phyloP scores from a whole-genome alignment of 1,284 basidiomycete species.

The Calocybe gambosa region DNA sequence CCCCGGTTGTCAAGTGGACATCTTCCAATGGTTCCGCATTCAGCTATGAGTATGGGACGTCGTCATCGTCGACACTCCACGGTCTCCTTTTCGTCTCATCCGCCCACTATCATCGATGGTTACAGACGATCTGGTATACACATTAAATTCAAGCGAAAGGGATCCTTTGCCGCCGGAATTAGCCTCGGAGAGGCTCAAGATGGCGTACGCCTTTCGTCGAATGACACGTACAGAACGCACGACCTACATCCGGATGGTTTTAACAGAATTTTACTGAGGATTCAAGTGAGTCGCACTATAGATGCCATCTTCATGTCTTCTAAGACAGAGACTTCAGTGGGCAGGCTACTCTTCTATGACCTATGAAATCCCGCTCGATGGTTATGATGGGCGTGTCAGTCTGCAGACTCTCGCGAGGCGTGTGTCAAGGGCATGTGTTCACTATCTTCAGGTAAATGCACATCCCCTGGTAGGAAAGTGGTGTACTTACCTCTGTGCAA shows the following conservation, averaged over 20 bases:
- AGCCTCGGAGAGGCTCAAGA: slow-evolving; percentile 65
- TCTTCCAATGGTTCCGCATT: slow-evolving; percentile 26
- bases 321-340: slow-evolving; percentile 43
- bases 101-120: slow-evolving; percentile 31
- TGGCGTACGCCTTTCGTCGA: slow-evolving; percentile 51
- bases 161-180: slow-evolving; percentile 57
- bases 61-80: slow-evolving; percentile 50
- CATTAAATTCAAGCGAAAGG: slow-evolving; percentile 71
- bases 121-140: slow-evolving; percentile 42
- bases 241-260: slow-evolving; percentile 58
- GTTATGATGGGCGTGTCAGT: slow-evolving; percentile 57
- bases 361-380: slow-evolving; percentile 69
- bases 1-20: slow-evolving; percentile 28
- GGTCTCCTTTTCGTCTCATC: slow-evolving; percentile 43
- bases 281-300: slow-evolving; percentile 40
- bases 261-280: slow-evolving; percentile 53
- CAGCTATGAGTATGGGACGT: slow-evolving; percentile 22
- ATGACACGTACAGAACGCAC: slow-evolving; percentile 52
- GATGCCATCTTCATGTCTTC: background rate
- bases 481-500: slow-evolving; percentile 20
- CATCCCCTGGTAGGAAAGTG: slow-evolving; percentile 10
- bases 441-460: slow-evolving; percentile 59
- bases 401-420: slow-evolving; percentile 63
- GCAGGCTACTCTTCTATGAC: slow-evolving; percentile 63
- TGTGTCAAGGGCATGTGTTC: slow-evolving; percentile 63